These are phyloP conservation scores for Solanum lycopersicoides DNA, from an alignment of 257 asterid genomes.

Conservation along the genomic window DNA sequence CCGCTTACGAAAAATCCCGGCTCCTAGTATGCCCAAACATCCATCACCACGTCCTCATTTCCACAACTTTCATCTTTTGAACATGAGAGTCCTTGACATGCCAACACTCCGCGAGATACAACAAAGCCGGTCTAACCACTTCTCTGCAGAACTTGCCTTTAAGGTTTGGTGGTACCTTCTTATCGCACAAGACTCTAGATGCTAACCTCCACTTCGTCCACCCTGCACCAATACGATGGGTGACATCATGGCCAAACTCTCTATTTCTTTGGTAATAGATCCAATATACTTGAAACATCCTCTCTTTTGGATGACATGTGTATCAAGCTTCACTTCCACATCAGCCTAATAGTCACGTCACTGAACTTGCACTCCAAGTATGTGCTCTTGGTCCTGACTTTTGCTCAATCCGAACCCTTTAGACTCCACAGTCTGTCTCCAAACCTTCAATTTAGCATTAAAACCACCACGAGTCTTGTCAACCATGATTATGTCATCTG, in stretches of 20 bases:
- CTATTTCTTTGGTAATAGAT: neutral
- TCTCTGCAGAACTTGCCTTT: neutral
- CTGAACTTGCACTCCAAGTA: neutral
- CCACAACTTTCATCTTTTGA: neutral
- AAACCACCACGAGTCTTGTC: neutral
- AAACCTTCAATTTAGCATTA: neutral
- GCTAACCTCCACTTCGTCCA: neutral
- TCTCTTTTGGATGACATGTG: neutral
- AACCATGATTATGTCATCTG: neutral
- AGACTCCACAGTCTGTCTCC: neutral
- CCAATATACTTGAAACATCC: neutral
- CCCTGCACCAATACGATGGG: neutral
- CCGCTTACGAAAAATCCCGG: too few species aligned
- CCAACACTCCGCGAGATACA: neutral
- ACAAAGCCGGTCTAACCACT: neutral
- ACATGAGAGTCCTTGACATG: neutral
- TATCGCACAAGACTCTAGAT: neutral
- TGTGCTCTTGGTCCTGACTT: neutral
- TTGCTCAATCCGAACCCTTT: neutral
- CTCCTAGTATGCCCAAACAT: neutral
- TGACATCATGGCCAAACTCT: neutral
- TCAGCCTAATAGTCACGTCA: neutral
- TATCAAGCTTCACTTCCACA: neutral
- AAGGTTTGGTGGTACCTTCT: neutral
- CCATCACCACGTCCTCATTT: neutral